Evolutionary conservation across 805 yeast genomes (phyloP).

Genomic region (Zygosaccharomyces bisporus): DNA sequence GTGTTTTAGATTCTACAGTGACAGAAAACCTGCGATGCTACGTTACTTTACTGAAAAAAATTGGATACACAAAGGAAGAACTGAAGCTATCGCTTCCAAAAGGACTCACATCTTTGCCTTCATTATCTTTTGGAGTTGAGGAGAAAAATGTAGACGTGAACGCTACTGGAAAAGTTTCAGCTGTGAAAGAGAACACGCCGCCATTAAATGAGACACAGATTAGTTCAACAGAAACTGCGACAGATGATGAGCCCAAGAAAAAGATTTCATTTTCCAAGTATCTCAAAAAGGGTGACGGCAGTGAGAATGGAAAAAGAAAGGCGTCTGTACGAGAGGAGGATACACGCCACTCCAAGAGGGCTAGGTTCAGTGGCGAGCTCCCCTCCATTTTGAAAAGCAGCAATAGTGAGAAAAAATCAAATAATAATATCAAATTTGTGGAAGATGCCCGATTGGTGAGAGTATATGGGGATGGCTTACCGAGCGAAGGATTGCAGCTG

Average conservation of each 20-base stretch:
- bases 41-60: conserved; percentile 19
- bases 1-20: conserved; percentile 26
- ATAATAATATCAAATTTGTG: conserved; percentile 25
- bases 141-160: background rate
- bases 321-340: conserved; percentile 5
- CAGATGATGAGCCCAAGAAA: conserved; percentile 29
- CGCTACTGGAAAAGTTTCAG: background rate
- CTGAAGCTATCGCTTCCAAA: conserved; percentile 12
- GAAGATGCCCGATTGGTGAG: conserved; percentile 28
- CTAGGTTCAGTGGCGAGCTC: conserved; percentile 6
- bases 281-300: conserved; percentile 29
- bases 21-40: conserved; percentile 27
- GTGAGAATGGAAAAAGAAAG: conserved; percentile 21
- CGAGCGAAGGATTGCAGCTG: conserved; percentile 28
- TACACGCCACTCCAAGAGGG: conserved; percentile 7
- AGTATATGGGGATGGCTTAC: conserved; percentile 36
- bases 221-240: background rate
- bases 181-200: background rate
- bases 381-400: conserved; percentile 26
- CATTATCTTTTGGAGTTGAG: background rate
- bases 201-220: conserved; percentile 1
- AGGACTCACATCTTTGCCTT: conserved; percentile 5
- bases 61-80: conserved; percentile 23
- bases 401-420: conserved; percentile 11
- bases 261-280: conserved; percentile 36